Base-by-base conservation (phyloP, 2,329 filamentous ascomycete species). In the Alternaria rosae region DNA sequence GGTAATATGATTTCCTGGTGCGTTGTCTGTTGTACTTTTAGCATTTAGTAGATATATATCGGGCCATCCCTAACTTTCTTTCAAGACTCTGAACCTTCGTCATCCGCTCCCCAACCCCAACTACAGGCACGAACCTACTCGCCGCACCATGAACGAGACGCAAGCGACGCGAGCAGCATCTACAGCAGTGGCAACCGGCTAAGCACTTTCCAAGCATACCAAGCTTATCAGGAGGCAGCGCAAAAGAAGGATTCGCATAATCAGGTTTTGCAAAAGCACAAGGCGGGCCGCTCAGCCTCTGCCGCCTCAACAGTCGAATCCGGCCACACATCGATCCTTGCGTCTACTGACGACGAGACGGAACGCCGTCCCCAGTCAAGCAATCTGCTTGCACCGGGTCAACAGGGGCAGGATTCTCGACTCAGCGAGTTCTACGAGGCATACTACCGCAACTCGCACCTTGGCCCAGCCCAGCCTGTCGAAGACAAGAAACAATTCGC, bases 361-460 rank as follows among this genome's bases (percentile, higher is more conserved):
- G 65, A 63, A 26, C 65, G 60, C 35, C 61, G 65, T 42, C 65
- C 65, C 32, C 57, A 61, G 28, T 42, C 68, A 25, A 66, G 64
- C 62, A 59, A 64, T 20, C 54, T 71, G 30, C 67, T 70, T 54
- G 59, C 68, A 21, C 65, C 73, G 20, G 45, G 56, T 12, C 55
- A 66, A 8, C 58, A 54, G 23, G 56, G 58, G 35, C 65, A 67
- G n/a, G 71, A 75, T 41, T 55, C 70, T 3, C 72, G 75, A 17
- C 67, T 79, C 48, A 79, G 76, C 66, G 78, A 80, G n/a, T 78
- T 80, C 65, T 79, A 78, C 70, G 78, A 79, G 21, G 74, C 76
- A 0, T 80, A 80, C 65, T 80, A 78, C 64, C 74, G 77, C 20
- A 66, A 75, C 20, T 78, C 76, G 23, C 68, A 71, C 28, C 51